Evolutionary conservation across 352 stramenopile genomes (phyloP).

Genomic region (Globisporangium splendens): DNA sequence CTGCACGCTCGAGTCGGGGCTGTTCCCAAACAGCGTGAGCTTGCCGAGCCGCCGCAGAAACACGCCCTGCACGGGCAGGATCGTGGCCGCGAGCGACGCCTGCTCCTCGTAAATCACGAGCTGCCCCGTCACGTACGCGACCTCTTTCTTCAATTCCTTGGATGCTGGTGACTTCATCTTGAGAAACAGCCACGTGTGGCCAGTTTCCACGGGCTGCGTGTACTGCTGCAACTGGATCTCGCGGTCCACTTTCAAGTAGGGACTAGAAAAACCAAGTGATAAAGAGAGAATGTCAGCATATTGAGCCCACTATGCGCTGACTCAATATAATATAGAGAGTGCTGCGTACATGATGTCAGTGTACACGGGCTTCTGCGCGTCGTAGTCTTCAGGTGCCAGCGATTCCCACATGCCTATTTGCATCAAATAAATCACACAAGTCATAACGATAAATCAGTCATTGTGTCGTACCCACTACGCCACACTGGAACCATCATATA

Average conservation of each 20-base stretch:
- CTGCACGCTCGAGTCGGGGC: slow-evolving; percentile 72
- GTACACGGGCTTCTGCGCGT: slow-evolving; percentile 52
- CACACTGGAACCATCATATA: not conserved
- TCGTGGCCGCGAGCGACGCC: slow-evolving; percentile 70
- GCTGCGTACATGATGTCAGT: slow-evolving; percentile 57
- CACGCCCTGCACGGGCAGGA: slow-evolving; percentile 78
- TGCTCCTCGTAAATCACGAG: slow-evolving; percentile 84
- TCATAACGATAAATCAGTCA: slow-evolving; percentile 1
- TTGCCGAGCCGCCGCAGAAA: slow-evolving; percentile 70
- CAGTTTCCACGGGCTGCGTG: slow-evolving; percentile 64
- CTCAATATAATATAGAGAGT: not conserved
- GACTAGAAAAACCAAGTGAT: slow-evolving; percentile 21
- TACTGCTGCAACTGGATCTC: slow-evolving; percentile 79
- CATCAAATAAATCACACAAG: slow-evolving; percentile 3
- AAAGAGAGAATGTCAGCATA: not conserved
- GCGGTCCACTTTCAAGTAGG: slow-evolving; percentile 68
- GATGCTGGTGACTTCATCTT: slow-evolving; percentile 75
- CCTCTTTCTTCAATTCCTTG: slow-evolving; percentile 63
- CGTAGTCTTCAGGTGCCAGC: slow-evolving; percentile 50
- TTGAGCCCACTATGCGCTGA: slow-evolving; percentile 2
- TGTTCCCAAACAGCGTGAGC: slow-evolving; percentile 83
- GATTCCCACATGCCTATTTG: slow-evolving; percentile 54
- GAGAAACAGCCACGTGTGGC: slow-evolving; percentile 75
- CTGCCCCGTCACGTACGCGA: slow-evolving; percentile 77
- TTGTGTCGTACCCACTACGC: not conserved